phyloP scores from a whole-genome alignment of 1,284 basidiomycete species.

The Rhodotorula sp. region DNA sequence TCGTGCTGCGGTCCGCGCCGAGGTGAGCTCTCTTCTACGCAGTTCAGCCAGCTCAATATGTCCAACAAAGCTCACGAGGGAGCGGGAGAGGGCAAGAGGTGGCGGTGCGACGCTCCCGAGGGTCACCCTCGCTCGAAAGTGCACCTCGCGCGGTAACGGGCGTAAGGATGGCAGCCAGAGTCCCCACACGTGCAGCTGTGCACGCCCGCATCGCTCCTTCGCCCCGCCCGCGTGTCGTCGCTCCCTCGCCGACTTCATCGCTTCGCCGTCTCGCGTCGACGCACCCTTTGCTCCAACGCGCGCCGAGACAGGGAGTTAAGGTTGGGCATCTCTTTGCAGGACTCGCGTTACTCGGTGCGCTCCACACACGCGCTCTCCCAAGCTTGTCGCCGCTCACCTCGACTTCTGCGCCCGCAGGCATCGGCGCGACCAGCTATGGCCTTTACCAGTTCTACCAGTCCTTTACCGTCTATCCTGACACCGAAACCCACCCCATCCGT shows the following conservation, averaged over 20 bases:
- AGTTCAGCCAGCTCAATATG: too few relatives aligned
- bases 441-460: conserved; percentile 38
- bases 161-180: not conserved
- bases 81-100: too few relatives aligned
- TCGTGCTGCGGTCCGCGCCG: too few relatives aligned
- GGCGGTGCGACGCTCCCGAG: too few relatives aligned
- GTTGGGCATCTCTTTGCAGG: conserved; percentile 33
- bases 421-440: conserved; percentile 35
- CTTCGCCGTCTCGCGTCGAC: conserved; percentile 6
- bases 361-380: too few relatives aligned
- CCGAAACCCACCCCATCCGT: conserved; percentile 26
- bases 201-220: not conserved
- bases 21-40: too few relatives aligned
- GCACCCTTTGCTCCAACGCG: conserved; percentile 17
- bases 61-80: too few relatives aligned
- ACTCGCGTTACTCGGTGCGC: conserved; percentile 31
- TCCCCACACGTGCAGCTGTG: not conserved
- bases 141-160: not conserved
- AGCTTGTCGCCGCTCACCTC: not conserved
- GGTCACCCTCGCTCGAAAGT: too few relatives aligned
- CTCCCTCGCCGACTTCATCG: not conserved
- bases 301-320: conserved; percentile 26
- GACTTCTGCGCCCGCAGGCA: conserved; percentile 9
- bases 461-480: conserved; percentile 37
- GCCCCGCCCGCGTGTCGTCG: not conserved